These are phyloP conservation scores for Pichia cabralensis DNA, from an alignment of 805 yeast species.

Conservation along the genomic window DNA sequence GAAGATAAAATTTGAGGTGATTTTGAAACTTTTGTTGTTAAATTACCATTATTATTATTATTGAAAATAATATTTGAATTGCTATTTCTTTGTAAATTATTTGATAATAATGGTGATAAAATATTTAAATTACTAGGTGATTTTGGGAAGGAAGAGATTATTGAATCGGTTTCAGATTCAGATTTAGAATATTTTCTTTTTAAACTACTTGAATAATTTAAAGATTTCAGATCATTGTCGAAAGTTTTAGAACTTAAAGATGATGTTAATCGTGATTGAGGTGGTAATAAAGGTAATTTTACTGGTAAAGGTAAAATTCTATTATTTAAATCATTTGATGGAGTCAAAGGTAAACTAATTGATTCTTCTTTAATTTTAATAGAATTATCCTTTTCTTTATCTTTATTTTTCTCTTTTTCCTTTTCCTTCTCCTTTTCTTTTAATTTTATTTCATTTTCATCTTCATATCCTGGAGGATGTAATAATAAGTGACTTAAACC, in stretches of 20 bases:
- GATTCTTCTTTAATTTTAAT: not conserved
- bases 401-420: not conserved
- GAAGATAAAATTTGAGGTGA: not conserved
- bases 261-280: conserved; percentile 7
- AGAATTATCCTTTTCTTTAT: not conserved
- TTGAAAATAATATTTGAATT: not conserved
- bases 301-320: conserved; percentile 11
- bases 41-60: not conserved
- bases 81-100: not conserved
- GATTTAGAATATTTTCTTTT: conserved; percentile 6
- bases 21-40: not conserved
- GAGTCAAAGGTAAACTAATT: not conserved
- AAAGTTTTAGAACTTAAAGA: conserved; percentile 6
- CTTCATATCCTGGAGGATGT: conserved; percentile 13
- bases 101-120: conserved; percentile 2
- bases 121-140: not conserved
- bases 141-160: conserved; percentile 5
- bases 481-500: conserved; percentile 41
- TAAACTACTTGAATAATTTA: not conserved
- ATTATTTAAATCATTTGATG: not conserved
- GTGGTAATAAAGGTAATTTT: conserved; percentile 7
- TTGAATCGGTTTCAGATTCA: conserved; percentile 6
- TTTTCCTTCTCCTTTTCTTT: not conserved
- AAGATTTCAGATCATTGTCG: conserved; percentile 5
- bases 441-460: conserved; percentile 3